Evolutionary conservation across 2,329 filamentous ascomycete species (phyloP).

Genomic region (Ceratocystis huliohia): DNA sequence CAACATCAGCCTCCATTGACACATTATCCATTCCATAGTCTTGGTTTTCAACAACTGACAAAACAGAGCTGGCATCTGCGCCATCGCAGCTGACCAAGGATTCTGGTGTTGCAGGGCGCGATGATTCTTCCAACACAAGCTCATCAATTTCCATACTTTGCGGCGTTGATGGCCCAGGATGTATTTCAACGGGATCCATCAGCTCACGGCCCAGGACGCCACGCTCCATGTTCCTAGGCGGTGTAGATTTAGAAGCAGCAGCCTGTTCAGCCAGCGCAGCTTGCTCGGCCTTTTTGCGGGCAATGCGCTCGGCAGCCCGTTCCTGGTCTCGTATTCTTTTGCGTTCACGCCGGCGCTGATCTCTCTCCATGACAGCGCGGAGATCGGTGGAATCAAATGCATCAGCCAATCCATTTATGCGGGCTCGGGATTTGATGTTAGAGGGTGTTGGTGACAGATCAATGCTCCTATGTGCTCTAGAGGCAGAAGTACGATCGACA

Average conservation of each 20-base stretch:
- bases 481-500: constrained; percentile 35
- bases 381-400: constrained; percentile 73
- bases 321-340: constrained; percentile 58
- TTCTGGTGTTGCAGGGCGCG: not conserved
- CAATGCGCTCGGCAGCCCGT: constrained; percentile 40
- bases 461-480: constrained; percentile 36
- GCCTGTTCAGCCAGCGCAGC: constrained; percentile 6
- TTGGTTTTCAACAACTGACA: not conserved
- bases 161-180: not conserved
- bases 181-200: constrained; percentile 18
- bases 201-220: constrained; percentile 22
- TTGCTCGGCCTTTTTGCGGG: constrained; percentile 18
- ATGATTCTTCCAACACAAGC: not conserved
- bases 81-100: not conserved
- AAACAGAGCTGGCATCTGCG: not conserved
- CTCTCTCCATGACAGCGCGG: constrained; percentile 79
- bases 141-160: not conserved
- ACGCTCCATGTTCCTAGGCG: constrained; percentile 18
- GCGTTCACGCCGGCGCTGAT: constrained; percentile 65
- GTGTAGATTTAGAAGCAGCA: not conserved
- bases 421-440: constrained; percentile 49
- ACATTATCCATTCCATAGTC: not conserved
- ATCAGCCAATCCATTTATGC: constrained; percentile 63
- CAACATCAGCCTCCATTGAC: not conserved
- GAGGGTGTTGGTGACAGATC: constrained; percentile 45